Evolutionary conservation across 163 green algal species (phyloP).

Genomic region (Prototheca stagnorum): DNA sequence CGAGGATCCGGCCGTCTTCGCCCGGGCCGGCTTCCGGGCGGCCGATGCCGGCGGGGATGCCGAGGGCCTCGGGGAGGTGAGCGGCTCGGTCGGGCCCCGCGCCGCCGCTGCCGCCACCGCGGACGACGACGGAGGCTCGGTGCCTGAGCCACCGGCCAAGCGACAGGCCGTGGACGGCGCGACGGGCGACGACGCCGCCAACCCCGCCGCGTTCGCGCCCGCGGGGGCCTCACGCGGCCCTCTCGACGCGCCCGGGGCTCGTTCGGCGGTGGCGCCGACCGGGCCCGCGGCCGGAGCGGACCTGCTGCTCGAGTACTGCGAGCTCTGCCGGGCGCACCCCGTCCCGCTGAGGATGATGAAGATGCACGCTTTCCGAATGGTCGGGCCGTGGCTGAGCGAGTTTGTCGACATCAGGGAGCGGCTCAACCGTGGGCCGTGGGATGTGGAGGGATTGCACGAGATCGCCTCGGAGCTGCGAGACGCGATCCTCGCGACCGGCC

Average conservation of each 20-base stretch:
- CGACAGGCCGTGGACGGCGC: neutral
- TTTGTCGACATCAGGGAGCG: slow-evolving; percentile 70
- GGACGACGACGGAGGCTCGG: no score
- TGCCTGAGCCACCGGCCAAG: no score
- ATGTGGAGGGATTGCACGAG: slow-evolving; percentile 7
- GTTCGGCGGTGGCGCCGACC: no score
- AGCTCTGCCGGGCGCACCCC: slow-evolving; percentile 31
- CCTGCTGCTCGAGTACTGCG: slow-evolving; percentile 39
- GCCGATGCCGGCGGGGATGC: no score
- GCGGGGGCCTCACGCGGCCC: neutral
- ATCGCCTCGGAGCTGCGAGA: slow-evolving; percentile 31
- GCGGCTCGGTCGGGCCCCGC: neutral
- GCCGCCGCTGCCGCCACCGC: neutral
- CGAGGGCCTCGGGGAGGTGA: slow-evolving; percentile 3
- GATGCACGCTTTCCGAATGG: slow-evolving; percentile 74
- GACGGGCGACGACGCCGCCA: slow-evolving; percentile 2
- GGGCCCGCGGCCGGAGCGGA: slow-evolving; percentile 9
- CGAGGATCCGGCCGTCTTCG: slow-evolving; percentile 82
- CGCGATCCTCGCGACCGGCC: slow-evolving; percentile 28
- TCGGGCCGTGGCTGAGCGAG: slow-evolving; percentile 65
- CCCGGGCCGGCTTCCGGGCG: no score
- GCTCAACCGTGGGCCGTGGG: slow-evolving; percentile 32
- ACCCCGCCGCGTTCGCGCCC: slow-evolving; percentile 1
- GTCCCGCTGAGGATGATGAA: slow-evolving; percentile 70
- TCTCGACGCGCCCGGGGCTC: no score